These are phyloP conservation scores for Candida endomychidarum DNA, from an alignment of 805 yeast genomes.

Conservation along the genomic window DNA sequence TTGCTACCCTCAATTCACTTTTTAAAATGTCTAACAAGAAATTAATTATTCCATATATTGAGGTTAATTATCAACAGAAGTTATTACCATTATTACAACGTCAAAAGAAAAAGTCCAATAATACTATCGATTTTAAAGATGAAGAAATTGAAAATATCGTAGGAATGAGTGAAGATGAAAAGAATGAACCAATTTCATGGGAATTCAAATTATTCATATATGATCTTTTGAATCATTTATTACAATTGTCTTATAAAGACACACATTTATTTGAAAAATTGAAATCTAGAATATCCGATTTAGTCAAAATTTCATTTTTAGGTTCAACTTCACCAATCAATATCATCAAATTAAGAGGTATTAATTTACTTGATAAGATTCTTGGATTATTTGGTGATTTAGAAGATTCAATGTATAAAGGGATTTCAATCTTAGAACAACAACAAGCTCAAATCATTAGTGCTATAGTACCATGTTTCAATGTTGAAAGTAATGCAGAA, in stretches of 20 bases:
- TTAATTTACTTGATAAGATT: constrained; percentile 62
- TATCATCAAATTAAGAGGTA: constrained; percentile 61
- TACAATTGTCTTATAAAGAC: constrained; percentile 41
- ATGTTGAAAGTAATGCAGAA: constrained; percentile 65
- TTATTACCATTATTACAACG: constrained; percentile 43
- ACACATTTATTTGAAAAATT: constrained; percentile 39
- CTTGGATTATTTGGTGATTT: constrained; percentile 59
- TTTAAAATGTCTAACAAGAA: constrained; percentile 45
- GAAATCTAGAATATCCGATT: constrained; percentile 52
- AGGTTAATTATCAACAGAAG: constrained; percentile 38
- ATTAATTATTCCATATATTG: constrained; percentile 41
- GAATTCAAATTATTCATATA: constrained; percentile 51
- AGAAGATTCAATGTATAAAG: constrained; percentile 71
- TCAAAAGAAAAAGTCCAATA: constrained; percentile 31
- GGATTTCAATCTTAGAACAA: constrained; percentile 74
- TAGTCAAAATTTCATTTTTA: constrained; percentile 75
- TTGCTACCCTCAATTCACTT: constrained; percentile 51
- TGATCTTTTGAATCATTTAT: constrained; percentile 44
- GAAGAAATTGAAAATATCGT: constrained; percentile 44
- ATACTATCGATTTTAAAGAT: constrained; percentile 35
- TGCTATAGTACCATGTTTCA: constrained; percentile 85
- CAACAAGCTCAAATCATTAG: constrained; percentile 93
- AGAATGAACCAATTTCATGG: constrained; percentile 60
- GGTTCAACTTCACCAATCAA: constrained; percentile 74
- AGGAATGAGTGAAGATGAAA: constrained; percentile 38